Percentiles rank a stretch among this genome's conserved stretches.
Evolutionary conservation across 257 asterid genomes (phyloP).

Genomic region (Thymus quinquecostatus): DNA sequence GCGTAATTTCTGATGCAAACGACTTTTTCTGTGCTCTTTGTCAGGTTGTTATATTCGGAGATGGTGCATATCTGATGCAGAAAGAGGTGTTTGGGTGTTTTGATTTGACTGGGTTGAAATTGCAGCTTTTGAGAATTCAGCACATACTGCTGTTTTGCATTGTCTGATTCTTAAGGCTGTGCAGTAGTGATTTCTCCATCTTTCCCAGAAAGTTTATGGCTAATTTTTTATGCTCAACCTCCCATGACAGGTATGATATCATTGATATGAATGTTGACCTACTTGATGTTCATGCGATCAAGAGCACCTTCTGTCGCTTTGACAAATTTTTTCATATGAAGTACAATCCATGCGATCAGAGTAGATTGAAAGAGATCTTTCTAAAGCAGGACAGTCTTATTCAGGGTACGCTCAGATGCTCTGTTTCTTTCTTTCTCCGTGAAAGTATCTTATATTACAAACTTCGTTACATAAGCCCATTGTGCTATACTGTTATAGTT

Average conservation of each 20-base stretch:
- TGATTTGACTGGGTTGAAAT: conserved; percentile 83
- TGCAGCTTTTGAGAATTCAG: conserved; percentile 32
- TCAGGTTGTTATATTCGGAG: conserved; percentile 93
- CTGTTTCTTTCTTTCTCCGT: conserved; percentile 9
- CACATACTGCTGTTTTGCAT: conserved; percentile 22
- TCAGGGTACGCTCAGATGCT: conserved; percentile 65
- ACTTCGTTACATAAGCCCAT: background rate
- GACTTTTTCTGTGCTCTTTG: conserved; percentile 24
- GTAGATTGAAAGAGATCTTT: conserved; percentile 95
- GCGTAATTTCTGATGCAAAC: too few species aligned
- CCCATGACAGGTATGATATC: conserved; percentile 71
- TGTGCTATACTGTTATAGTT: conserved; percentile 5
- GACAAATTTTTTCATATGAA: conserved; percentile 93
- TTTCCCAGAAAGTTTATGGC: conserved; percentile 22
- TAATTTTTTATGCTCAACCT: conserved; percentile 26
- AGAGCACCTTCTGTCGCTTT: conserved; percentile 98
- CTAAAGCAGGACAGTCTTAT: conserved; percentile 98
- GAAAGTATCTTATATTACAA: background rate
- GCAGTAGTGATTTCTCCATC: background rate
- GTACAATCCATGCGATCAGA: conserved; percentile 99
- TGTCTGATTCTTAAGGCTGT: conserved; percentile 20
- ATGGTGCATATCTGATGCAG: conserved; percentile 89
- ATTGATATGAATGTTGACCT: conserved; percentile 70
- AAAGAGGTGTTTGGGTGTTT: conserved; percentile 93
- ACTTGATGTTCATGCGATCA: conserved; percentile 97